Conservation (phyloP, 768 basidiomycete genomes). For the Agaricus blazei region DNA sequence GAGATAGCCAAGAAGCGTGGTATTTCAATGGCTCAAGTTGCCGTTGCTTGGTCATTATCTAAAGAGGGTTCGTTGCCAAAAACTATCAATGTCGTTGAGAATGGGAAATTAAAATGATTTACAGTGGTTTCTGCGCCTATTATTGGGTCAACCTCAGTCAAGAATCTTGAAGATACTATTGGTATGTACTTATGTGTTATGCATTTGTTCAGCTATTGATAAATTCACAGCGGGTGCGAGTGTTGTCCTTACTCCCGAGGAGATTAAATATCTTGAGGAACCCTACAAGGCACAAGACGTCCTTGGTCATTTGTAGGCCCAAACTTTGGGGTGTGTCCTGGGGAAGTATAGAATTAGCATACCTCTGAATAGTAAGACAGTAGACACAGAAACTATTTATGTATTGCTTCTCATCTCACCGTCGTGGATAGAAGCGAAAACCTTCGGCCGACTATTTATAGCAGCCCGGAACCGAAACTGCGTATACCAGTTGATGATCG, state of each 20-base stretch:
- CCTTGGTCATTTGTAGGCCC: constrained; percentile 32
- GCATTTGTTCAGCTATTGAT: too few species aligned
- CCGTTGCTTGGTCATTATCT: constrained; percentile 46
- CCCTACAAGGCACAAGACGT: constrained; percentile 43
- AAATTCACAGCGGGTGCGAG: constrained; percentile 12
- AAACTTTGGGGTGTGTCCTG: too few species aligned
- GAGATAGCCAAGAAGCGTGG: constrained; percentile 47
- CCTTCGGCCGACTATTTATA: too few species aligned
- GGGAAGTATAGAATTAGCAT: too few species aligned
- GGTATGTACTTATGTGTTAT: constrained; percentile 22
- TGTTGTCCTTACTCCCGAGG: constrained; percentile 48
- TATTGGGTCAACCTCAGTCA: constrained; percentile 46
- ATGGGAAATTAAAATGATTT: not conserved
- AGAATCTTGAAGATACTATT: constrained; percentile 48
- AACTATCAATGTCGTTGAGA: not conserved
- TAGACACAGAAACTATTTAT: too few species aligned
- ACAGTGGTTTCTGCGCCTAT: constrained; percentile 52
- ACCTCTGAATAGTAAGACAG: too few species aligned
- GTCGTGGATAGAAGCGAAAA: too few species aligned
- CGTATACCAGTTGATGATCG: too few species aligned
- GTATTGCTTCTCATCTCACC: too few species aligned
- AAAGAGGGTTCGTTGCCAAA: constrained; percentile 27
- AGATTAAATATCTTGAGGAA: constrained; percentile 50
- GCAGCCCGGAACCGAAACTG: too few species aligned
- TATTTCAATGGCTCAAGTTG: constrained; percentile 52